Base-by-base conservation (phyloP, 176 grass and related monocot species). In the Avena sativa region DNA sequence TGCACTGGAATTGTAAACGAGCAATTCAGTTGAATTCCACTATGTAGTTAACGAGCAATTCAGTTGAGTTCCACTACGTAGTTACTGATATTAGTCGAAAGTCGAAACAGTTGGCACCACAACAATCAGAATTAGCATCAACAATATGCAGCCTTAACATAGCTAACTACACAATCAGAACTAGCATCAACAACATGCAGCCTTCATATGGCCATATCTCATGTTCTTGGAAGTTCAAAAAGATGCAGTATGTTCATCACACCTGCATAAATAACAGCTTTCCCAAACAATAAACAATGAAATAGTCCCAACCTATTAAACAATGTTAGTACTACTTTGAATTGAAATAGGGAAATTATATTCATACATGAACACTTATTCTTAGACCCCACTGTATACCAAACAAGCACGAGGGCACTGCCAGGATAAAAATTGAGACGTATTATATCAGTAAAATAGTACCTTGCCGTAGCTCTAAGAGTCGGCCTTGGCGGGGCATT, bases 401-500 rank as follows among this genome's bases (percentile, higher is more conserved):
- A 74, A 4, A 32, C 56, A 66, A 79, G 44, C 17, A 16, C 43
- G 9, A 9, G 40, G 17, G 17, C 32, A 75, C 79, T 59, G 48
- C 3, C 81, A 78, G 76, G 36, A 28, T 28, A 50, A 43, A 51
- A 0, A 12, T 74, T 38, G 2, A 14, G n/a, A 10, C 9, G 7
- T 50, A 49, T 25, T 23, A 59, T 66, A 43, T 0, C 50, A 46
- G 34, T 34, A 14, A 48, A 71, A 0, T 1, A 48, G 19, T 84
- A 84, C 85, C 85, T 85, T 32, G 48, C 66, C 32, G 52, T 36
- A 8, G 49, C 60, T 8, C 78, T 53, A 88, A 66, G 89, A 58
- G 3, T 62, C 19, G 10, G 90, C 83, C 57, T 83, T 86, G 79
- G 30, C 77, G 79, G 83, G 82, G 87, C 90, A 89, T 16, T 89